Base-by-base conservation (phyloP, 352 stramenopile genomes). In the Globisporangium camurandrum region DNA sequence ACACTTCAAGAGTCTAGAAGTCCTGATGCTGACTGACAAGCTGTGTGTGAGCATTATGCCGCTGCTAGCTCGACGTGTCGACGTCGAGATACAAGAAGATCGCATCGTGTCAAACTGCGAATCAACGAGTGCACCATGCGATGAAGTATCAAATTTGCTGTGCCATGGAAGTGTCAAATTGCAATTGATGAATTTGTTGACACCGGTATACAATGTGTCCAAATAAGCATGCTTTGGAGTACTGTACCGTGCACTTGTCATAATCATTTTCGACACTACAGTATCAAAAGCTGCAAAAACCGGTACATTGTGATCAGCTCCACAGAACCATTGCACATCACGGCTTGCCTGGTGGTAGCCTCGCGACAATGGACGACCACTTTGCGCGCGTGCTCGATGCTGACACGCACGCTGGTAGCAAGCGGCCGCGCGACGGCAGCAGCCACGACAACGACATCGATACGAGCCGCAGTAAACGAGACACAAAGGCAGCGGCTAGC, bases 341-440 rank as follows among this genome's bases (percentile, higher is more conserved):
- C 20, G 16, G 41, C 16, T 7, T n/a, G n/a, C n/a, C n/a, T n/a
- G n/a, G n/a, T n/a, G n/a, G n/a, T n/a, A n/a, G n/a, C n/a, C n/a
- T n/a, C n/a, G n/a, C n/a, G n/a, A 22, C 17, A 1, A 60, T 60
- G 54, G 54, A 60, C 24, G 54, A 56, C 20, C 54, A 60, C 39
- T 60, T 60, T 40, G 54, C 48, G 47, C 54, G 54, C 46, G 54
- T 60, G 28, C 40, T 60, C 36, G 46, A 52, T 31, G n/a, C 41
- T 12, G 42, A 37, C 24, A n/a, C 23, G 17, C 33, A 10, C 23
- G n/a, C 31, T 31, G 26, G 12, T 30, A 33, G 14, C 30, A 57
- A 57, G 34, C 50, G 50, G 5, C 20, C 34, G 11, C 51, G 43
- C n/a, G 27, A 56, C 3, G 26, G 47, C 0, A 51, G 14, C 20